phyloP scores from a whole-genome alignment of 1,284 basidiomycete species.

The Boletus subluridellus region DNA sequence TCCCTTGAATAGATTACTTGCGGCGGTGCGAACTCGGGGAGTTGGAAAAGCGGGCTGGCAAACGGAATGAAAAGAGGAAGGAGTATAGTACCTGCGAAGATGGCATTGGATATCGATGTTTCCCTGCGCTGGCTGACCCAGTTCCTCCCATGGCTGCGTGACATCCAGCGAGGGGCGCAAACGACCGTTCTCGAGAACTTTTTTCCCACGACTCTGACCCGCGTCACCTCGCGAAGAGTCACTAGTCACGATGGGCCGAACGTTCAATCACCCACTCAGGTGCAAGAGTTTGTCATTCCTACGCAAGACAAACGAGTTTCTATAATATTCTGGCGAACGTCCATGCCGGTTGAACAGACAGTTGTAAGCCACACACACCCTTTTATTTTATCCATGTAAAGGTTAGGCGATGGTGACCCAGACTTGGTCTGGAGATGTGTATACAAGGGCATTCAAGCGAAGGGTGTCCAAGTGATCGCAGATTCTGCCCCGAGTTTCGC shows the following conservation, averaged over 20 bases:
- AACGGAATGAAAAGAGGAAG: conserved; percentile 16
- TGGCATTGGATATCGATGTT: neutral
- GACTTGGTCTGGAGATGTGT: too few relatives aligned
- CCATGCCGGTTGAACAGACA: too few relatives aligned
- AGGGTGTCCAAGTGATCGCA: too few relatives aligned
- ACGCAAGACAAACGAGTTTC: too few relatives aligned
- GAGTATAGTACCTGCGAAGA: conserved; percentile 14
- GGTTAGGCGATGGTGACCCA: too few relatives aligned
- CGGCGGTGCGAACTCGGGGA: conserved; percentile 26
- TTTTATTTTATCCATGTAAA: too few relatives aligned
- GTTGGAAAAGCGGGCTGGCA: conserved; percentile 6
- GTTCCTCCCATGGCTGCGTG: neutral
- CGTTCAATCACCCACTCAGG: neutral
- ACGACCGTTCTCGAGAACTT: neutral
- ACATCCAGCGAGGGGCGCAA: neutral
- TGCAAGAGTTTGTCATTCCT: too few relatives aligned
- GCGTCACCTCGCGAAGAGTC: too few relatives aligned
- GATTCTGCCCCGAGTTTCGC: too few relatives aligned
- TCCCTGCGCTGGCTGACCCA: neutral
- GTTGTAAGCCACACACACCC: too few relatives aligned
- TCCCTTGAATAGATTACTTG: conserved; percentile 27
- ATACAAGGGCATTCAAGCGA: too few relatives aligned
- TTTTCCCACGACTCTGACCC: conserved; percentile 4
- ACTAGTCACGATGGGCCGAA: neutral
- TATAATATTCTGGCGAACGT: too few relatives aligned